Conservation (phyloP, 2,329 filamentous ascomycete genomes). For the Sclerotinia trifoliorum region DNA sequence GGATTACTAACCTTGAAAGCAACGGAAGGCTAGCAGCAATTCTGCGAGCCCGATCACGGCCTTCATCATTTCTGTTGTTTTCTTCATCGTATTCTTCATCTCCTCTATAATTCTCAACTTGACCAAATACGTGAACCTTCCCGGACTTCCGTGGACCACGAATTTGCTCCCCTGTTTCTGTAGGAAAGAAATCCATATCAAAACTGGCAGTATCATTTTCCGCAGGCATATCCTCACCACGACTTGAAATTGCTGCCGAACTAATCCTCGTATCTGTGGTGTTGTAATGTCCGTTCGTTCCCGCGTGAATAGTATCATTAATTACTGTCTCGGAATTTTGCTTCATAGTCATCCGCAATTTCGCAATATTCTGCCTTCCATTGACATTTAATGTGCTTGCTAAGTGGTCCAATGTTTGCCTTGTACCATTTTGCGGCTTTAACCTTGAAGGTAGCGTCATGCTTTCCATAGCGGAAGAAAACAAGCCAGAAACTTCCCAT, state of each 20-base stretch:
- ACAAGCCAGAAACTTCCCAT: constrained; percentile 79
- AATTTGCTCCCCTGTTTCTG: constrained; percentile 31
- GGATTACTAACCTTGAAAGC: constrained; percentile 37
- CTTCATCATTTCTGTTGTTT: constrained; percentile 34
- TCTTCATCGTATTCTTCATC: constrained; percentile 29
- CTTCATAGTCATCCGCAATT: constrained; percentile 61
- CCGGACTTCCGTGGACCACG: constrained; percentile 34
- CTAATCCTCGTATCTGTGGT: constrained; percentile 38
- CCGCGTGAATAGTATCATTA: not conserved
- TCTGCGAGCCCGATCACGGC: constrained; percentile 38
- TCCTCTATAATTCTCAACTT: constrained; percentile 40
- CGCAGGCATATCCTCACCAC: constrained; percentile 34
- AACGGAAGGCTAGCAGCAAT: constrained; percentile 39
- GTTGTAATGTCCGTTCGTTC: constrained; percentile 28
- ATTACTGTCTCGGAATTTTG: constrained; percentile 23
- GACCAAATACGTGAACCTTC: constrained; percentile 42
- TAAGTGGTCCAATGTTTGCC: constrained; percentile 57
- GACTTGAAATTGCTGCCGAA: constrained; percentile 24
- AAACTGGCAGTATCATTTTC: constrained; percentile 38
- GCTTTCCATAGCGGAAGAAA: constrained; percentile 75
- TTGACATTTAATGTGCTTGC: constrained; percentile 68
- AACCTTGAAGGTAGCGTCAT: constrained; percentile 75
- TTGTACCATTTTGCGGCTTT: constrained; percentile 46
- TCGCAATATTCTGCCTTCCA: constrained; percentile 77
- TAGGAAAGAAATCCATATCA: constrained; percentile 42